These are phyloP conservation scores for Lenzites betulinus DNA, from an alignment of 768 basidiomycete species.

Conservation along the genomic window DNA sequence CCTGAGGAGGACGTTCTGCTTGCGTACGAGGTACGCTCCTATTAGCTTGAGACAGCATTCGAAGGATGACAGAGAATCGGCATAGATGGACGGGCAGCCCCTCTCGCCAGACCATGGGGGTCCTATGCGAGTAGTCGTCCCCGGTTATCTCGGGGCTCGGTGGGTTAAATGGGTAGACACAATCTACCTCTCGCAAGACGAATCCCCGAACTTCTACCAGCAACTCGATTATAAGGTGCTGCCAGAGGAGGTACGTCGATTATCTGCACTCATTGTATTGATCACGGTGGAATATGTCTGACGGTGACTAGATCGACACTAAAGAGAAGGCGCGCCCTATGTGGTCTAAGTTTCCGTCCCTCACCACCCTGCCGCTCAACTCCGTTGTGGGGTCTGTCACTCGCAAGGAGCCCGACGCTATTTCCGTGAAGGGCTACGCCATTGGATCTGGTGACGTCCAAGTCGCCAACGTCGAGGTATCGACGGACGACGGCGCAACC, in stretches of 20 bases:
- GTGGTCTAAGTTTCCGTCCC: conserved; percentile 18
- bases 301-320: conserved; percentile 7
- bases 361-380: conserved; percentile 23
- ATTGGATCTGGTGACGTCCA: conserved; percentile 12
- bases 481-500: conserved; percentile 18
- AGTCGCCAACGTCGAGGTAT: conserved; percentile 20
- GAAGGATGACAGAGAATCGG: background rate
- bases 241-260: conserved; percentile 11
- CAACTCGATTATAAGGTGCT: conserved; percentile 68
- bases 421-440: conserved; percentile 24
- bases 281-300: background rate
- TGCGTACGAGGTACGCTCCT: conserved; percentile 30
- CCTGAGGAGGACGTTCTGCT: conserved; percentile 17
- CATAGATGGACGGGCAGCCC: conserved; percentile 64
- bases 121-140: conserved; percentile 67
- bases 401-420: background rate
- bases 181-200: conserved; percentile 51
- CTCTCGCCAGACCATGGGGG: conserved; percentile 64
- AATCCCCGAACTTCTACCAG: conserved; percentile 72
- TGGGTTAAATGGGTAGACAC: conserved; percentile 80
- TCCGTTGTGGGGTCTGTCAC: conserved; percentile 19
- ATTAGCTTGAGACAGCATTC: background rate
- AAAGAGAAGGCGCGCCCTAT: conserved; percentile 16
- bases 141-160: conserved; percentile 67
- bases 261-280: conserved; percentile 43